Conservation (phyloP, 495 filamentous ascomycete genomes). For the Talaromyces proteolyticus region DNA sequence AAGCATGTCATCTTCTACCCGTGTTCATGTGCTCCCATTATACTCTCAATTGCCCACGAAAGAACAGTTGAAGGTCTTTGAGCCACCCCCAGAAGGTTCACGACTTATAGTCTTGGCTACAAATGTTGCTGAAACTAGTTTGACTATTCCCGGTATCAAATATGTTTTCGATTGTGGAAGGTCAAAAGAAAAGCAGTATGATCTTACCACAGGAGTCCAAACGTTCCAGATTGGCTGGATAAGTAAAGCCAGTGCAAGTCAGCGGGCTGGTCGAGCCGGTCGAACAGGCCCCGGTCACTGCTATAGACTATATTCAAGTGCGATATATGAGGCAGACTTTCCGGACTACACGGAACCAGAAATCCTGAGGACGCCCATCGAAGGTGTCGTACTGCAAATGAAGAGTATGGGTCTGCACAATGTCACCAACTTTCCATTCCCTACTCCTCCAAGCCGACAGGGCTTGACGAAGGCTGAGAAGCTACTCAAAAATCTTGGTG, state of each 20-base stretch:
- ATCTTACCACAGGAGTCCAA: conserved; percentile 80
- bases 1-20: conserved; percentile 58
- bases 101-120: conserved; percentile 89
- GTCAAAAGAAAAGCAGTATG: conserved; percentile 85
- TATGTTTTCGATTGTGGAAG: conserved; percentile 96
- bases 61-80: conserved; percentile 92
- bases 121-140: conserved; percentile 93
- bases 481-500: conserved; percentile 68
- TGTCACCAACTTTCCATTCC: conserved; percentile 95
- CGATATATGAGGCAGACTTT: conserved; percentile 90
- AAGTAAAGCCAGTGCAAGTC: conserved; percentile 91
- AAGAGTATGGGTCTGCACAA: conserved; percentile 92
- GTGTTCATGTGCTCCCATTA: conserved; percentile 80
- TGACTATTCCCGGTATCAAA: conserved; percentile 92
- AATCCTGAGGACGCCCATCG: conserved; percentile 86
- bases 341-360: conserved; percentile 81
- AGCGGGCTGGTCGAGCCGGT: conserved; percentile 90
- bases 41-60: conserved; percentile 93
- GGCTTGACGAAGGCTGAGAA: conserved; percentile 83
- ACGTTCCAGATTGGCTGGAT: conserved; percentile 95
- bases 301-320: conserved; percentile 89
- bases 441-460: conserved; percentile 77
- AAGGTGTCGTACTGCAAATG: conserved; percentile 87
- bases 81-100: conserved; percentile 74
- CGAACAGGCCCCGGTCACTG: conserved; percentile 95